Evolutionary conservation across 139 green algal species (phyloP).

Genomic region (Chlamydomonas incerta): DNA sequence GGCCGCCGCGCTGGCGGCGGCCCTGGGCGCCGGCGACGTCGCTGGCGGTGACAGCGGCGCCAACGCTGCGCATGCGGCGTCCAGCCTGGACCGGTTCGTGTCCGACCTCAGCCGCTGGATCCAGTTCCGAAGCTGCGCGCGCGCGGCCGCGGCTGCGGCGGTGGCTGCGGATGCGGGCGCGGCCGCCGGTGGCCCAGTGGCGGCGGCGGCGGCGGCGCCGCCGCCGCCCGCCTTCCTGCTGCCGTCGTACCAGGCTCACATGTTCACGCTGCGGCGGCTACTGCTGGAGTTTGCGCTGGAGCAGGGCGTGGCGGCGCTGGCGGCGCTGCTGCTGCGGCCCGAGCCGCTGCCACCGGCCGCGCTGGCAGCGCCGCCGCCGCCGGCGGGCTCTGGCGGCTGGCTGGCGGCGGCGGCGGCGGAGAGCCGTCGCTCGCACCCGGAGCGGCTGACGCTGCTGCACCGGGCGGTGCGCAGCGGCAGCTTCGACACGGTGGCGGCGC

Average conservation of each 20-base stretch:
- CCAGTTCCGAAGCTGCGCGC: constrained; percentile 10
- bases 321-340: not conserved
- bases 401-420: not conserved
- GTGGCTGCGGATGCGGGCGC: not conserved
- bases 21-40: not conserved
- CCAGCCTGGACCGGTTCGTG: not conserved
- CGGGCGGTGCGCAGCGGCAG: constrained; percentile 24
- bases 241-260: not conserved
- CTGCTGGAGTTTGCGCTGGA: constrained; percentile 29
- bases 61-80: not conserved
- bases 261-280: not conserved
- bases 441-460: constrained; percentile 43
- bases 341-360: not conserved
- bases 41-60: not conserved
- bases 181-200: not conserved
- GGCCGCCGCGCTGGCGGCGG: not conserved
- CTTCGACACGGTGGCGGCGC: not conserved
- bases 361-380: not conserved
- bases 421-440: not conserved
- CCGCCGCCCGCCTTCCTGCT: not conserved
- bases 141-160: not conserved
- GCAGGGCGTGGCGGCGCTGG: not conserved
- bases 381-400: not conserved
- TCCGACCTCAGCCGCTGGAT: constrained; percentile 24
- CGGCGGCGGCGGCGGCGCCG: not conserved